Base-by-base conservation (phyloP, 352 stramenopile species). In the Blastocystis sp. region DNA sequence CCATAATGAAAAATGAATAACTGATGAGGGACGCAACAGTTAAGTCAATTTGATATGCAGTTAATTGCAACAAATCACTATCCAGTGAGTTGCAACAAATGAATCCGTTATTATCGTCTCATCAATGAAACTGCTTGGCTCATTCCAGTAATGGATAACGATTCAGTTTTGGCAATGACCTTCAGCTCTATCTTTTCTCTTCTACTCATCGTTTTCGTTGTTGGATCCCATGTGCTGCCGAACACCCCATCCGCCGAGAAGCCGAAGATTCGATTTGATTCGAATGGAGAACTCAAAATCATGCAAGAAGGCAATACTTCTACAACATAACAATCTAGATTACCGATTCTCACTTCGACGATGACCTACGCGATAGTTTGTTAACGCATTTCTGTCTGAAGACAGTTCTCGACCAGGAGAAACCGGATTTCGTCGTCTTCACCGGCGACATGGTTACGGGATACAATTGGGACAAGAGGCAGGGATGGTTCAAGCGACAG, bases 391-490 rank as follows among this genome's bases (percentile, higher is more conserved):
- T 62, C 14, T 74, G 62, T 52, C 62, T 87, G 24, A 28, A 69
- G 3, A 78, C 62, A 34, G 77, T 87, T 54, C 24, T 87, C 11
- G 43, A 24, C 28, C 38, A 38, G 14, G 77, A 87, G 63, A n/a
- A 52, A 14, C 77, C 77, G 38, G 77, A 87, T 54, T 87, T 87
- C 71, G 65, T 87, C n/a, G 77, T 57, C 38, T 87, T 87, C n/a
- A 87, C 77, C 3, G 77, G 77, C 69, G 77, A 87, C 71, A 74
- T 87, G 62, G 65, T 87, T 21, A 77, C 77, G 24, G 77, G 77
- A 63, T 74, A 87, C 52, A 87, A 87, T 69, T 87, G 77, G 77
- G 77, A 87, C 48, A 34, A 42, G 40, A 87, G 24, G 3, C 57
- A 34, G n/a, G 77, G 77, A 7, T 87, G 77, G 77, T 77, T 77